These are phyloP conservation scores for Vitis cinerea DNA, from an alignment of 164 flowering plant species.

Conservation along the genomic window DNA sequence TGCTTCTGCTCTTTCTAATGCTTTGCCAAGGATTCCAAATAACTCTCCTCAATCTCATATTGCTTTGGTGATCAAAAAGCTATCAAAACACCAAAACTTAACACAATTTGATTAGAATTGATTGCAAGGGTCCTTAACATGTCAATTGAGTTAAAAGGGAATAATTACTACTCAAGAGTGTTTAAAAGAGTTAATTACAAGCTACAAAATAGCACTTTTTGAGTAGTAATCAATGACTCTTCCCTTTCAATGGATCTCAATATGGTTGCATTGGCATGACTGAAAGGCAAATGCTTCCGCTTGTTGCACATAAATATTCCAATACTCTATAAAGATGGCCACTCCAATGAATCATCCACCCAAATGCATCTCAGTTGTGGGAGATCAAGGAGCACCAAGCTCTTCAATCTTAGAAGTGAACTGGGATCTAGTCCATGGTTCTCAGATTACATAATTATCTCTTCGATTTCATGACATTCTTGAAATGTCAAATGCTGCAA, in stretches of 20 bases:
- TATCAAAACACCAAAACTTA: too few species aligned
- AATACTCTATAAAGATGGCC: slow-evolving; percentile 9
- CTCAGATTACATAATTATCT: slow-evolving; percentile 1
- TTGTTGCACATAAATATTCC: slow-evolving; percentile 1
- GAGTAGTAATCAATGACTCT: too few species aligned
- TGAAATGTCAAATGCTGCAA: slow-evolving; percentile 6
- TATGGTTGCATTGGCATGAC: neutral
- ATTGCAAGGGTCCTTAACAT: too few species aligned
- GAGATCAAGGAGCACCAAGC: slow-evolving; percentile 4
- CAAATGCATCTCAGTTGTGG: slow-evolving; percentile 3
- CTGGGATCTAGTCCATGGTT: neutral
- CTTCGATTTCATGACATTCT: slow-evolving; percentile 9
- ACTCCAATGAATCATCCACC: slow-evolving; percentile 4
- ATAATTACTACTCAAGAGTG: too few species aligned
- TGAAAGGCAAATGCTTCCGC: slow-evolving; percentile 1
- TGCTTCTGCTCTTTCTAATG: too few species aligned
- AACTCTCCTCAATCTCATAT: too few species aligned
- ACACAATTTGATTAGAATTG: too few species aligned
- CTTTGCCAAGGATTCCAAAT: too few species aligned
- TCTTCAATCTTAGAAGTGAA: slow-evolving; percentile 6
- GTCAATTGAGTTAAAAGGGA: too few species aligned
- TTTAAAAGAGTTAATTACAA: too few species aligned
- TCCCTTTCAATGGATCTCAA: slow-evolving; percentile 5
- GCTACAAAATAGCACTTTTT: too few species aligned
- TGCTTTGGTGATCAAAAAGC: too few species aligned